Conservation (phyloP, 2,329 filamentous ascomycete genomes). For the Fusarium nematophilum region DNA sequence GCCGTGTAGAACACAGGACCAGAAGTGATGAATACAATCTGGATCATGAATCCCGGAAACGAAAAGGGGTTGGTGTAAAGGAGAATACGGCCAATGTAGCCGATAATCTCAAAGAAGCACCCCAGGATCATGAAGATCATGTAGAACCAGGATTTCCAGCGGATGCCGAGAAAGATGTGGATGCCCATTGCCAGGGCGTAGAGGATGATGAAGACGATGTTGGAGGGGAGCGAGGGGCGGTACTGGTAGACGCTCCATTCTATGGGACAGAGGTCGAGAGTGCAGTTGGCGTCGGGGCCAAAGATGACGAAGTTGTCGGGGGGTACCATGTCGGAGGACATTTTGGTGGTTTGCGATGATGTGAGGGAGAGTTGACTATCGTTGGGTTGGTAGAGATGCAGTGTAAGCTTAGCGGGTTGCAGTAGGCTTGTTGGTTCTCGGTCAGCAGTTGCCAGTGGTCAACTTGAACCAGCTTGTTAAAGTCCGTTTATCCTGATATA, state of each 20-base stretch:
- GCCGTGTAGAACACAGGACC: slow-evolving; percentile 61
- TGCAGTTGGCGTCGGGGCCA: slow-evolving; percentile 62
- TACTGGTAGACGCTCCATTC: slow-evolving; percentile 60
- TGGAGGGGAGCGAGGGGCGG: slow-evolving; percentile 57
- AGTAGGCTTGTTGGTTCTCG: no score
- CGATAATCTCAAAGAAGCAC: slow-evolving; percentile 68
- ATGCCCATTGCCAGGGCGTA: slow-evolving; percentile 59
- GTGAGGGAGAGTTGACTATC: neutral
- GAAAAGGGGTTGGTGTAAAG: slow-evolving; percentile 67
- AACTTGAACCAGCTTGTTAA: no score
- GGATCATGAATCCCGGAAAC: slow-evolving; percentile 70
- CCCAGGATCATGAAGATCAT: slow-evolving; percentile 64
- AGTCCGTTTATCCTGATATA: no score
- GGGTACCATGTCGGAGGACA: slow-evolving; percentile 10
- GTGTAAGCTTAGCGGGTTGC: no score
- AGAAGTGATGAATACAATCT: slow-evolving; percentile 63
- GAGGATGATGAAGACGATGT: slow-evolving; percentile 55
- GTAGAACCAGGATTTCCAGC: slow-evolving; percentile 57
- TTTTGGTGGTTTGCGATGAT: slow-evolving; percentile 9
- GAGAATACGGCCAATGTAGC: slow-evolving; percentile 69
- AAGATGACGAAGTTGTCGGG: slow-evolving; percentile 47
- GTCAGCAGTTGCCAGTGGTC: no score
- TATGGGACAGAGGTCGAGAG: slow-evolving; percentile 59
- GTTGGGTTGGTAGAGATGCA: neutral
- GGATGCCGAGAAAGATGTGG: slow-evolving; percentile 55